These are phyloP conservation scores for Aspergillus sp. DNA, from an alignment of 2,329 filamentous ascomycete genomes.

Conservation along the genomic window DNA sequence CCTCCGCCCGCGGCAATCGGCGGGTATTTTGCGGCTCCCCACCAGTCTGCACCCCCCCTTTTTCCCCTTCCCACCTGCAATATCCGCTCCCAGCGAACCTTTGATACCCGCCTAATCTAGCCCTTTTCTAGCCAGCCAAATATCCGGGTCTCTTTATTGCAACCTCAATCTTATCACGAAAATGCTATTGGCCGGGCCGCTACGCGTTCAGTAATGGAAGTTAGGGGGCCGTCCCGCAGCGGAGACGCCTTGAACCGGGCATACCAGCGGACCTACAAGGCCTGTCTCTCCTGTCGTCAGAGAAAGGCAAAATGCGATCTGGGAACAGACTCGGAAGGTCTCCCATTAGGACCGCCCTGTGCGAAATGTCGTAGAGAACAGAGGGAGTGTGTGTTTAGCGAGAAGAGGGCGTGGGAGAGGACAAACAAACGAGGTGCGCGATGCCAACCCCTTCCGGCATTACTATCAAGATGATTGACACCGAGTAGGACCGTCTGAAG, in stretches of 20 bases:
- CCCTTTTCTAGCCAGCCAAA: background rate
- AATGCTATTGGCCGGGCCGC: constrained; percentile 18
- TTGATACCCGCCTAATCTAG: background rate
- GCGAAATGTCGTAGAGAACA: constrained; percentile 54
- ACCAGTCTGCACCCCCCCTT: background rate
- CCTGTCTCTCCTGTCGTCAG: constrained; percentile 55
- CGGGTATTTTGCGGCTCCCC: constrained; percentile 20
- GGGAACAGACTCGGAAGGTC: constrained; percentile 42
- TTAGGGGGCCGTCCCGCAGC: constrained; percentile 19
- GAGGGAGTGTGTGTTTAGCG: constrained; percentile 52
- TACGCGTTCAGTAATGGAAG: constrained; percentile 22
- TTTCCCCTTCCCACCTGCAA: constrained; percentile 6
- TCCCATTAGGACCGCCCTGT: constrained; percentile 45
- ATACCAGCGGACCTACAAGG: constrained; percentile 58
- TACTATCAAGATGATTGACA: background rate
- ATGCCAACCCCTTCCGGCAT: background rate
- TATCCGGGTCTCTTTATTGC: background rate
- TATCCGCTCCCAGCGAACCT: background rate
- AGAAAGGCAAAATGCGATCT: constrained; percentile 57
- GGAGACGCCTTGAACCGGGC: constrained; percentile 32
- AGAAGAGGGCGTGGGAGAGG: constrained; percentile 45
- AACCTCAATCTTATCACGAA: background rate
- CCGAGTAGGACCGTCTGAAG: constrained; percentile 15
- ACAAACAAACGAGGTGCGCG: constrained; percentile 36
- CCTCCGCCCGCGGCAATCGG: constrained; percentile 10